A percentile compares a stretch with the other conserved stretches of the same genome.
Conservation (phyloP, 306 rosid genomes). For the Cicer pinnatifidum region DNA sequence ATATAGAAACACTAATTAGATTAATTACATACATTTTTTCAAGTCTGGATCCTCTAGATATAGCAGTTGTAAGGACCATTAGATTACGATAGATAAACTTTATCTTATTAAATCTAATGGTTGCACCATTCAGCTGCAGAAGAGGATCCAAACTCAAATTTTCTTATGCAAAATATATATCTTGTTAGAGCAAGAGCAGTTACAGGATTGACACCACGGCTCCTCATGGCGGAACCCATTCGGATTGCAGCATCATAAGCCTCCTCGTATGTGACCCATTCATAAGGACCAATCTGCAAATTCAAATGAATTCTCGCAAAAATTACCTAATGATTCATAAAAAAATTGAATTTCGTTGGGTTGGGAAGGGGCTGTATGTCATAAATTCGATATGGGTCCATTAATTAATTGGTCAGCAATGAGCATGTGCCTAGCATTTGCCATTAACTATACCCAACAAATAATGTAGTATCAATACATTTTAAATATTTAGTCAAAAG, state of each 20-base stretch:
- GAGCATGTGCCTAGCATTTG: not conserved
- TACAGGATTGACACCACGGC: constrained; percentile 79
- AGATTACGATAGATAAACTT: too few relatives aligned
- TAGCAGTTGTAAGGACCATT: too few relatives aligned
- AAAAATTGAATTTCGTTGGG: not conserved
- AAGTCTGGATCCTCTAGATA: too few relatives aligned
- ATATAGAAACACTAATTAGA: constrained; percentile 28
- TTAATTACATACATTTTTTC: not conserved
- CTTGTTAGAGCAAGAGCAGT: constrained; percentile 31
- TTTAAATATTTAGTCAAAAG: too few relatives aligned
- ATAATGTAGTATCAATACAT: not conserved
- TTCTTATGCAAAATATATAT: constrained; percentile 2
- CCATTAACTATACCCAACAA: not conserved
- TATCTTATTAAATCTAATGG: too few relatives aligned
- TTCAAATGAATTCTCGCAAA: constrained; percentile 36
- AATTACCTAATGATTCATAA: not conserved
- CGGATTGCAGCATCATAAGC: constrained; percentile 66
- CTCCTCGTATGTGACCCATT: constrained; percentile 63
- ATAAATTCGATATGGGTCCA: not conserved
- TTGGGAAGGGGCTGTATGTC: not conserved
- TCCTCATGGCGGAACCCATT: constrained; percentile 77
- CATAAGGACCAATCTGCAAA: constrained; percentile 55
- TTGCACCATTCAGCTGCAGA: too few relatives aligned
- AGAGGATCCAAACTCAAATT: too few relatives aligned
- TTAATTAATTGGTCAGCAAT: not conserved